Base-by-base conservation (phyloP, 495 filamentous ascomycete genomes). In the Parathielavia appendiculata region DNA sequence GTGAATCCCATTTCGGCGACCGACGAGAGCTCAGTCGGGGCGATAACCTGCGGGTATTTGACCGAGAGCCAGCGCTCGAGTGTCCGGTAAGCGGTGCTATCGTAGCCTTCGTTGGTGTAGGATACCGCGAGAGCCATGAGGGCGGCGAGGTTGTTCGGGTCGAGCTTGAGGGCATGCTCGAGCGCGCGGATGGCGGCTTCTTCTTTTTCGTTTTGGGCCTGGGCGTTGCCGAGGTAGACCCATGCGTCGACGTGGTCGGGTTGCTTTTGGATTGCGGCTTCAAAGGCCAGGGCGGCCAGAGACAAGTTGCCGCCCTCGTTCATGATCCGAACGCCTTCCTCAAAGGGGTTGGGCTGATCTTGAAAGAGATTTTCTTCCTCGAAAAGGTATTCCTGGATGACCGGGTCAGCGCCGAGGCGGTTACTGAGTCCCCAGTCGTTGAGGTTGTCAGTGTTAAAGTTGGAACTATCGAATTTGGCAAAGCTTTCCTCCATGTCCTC, bases 31-130 rank as follows among this genome's bases (percentile, higher is more conserved):
- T 88, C 79, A 39, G 77, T 73, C 4, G 85, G 84, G 20, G 81
- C 65, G 67, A 92, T 83, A 65, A 96, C 81, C 14, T 81, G 71
- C 9, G 93, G 93, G 73, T 98, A 98, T 71, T 93, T 96, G 71
- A 88, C 81, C 12, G 87, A 85, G 48, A 99, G 83, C 93, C 93
- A 99, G 63, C 91, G 89, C 75, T 99, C 95, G 16, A 99, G 81
- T 17, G 92, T 96, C 30, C 92, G 88, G 78, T 97, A 99, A 58
- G 93, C 95, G 20, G 90, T 92, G 61, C 86, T 89, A 69, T 97
- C 93, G 76, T 97, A 97, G 59, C 92, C 93, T 73, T 99, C 93
- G 75, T 99, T 99, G 36, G 95, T 97, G 73, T 97, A 99, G n/a
- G 87, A 92, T 43, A 99, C 93, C 41, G 92, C 90, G 19, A 99